Percentiles rank a stretch among this genome's conserved stretches.
Conservation (phyloP, 257 asterid genomes). For the Coffea canephora region DNA sequence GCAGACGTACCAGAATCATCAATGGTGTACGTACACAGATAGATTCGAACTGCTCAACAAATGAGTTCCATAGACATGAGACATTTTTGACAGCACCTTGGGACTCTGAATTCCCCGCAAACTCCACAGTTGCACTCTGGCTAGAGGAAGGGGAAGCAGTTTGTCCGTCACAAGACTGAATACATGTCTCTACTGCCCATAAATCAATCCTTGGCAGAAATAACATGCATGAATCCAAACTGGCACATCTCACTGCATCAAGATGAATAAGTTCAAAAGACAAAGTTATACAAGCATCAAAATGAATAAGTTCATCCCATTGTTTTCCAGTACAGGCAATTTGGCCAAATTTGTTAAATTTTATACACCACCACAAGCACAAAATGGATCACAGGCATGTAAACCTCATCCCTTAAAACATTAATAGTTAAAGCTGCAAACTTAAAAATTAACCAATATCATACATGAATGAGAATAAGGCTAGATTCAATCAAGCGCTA, state of each 20-base stretch:
- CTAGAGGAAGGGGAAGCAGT: slow-evolving; percentile 28
- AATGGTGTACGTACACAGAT: slow-evolving; percentile 60
- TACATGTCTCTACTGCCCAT: slow-evolving; percentile 76
- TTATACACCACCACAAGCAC: slow-evolving; percentile 1
- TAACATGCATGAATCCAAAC: slow-evolving; percentile 58
- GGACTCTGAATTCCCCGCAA: slow-evolving; percentile 25
- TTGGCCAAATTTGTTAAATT: neutral
- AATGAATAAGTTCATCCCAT: neutral
- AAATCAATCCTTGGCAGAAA: slow-evolving; percentile 90
- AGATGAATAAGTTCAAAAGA: slow-evolving; percentile 15
- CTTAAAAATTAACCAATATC: neutral
- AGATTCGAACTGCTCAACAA: slow-evolving; percentile 82
- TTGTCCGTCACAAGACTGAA: slow-evolving; percentile 35
- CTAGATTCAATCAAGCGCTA: neutral
- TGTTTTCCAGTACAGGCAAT: neutral
- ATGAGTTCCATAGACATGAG: slow-evolving; percentile 83
- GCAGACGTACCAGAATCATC: slow-evolving; percentile 77
- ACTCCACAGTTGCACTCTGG: slow-evolving; percentile 11
- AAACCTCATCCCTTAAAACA: neutral
- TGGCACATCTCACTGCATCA: slow-evolving; percentile 82
- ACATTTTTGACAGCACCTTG: slow-evolving; percentile 41
- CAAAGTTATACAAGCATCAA: neutral
- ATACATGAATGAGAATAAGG: neutral
- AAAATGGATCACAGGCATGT: neutral
- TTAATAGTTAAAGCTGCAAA: neutral